Evolutionary conservation across 257 asterid genomes (phyloP), one percentile per base, ranked within the genome.

Genomic region (Phtheirospermum japonicum): DNA sequence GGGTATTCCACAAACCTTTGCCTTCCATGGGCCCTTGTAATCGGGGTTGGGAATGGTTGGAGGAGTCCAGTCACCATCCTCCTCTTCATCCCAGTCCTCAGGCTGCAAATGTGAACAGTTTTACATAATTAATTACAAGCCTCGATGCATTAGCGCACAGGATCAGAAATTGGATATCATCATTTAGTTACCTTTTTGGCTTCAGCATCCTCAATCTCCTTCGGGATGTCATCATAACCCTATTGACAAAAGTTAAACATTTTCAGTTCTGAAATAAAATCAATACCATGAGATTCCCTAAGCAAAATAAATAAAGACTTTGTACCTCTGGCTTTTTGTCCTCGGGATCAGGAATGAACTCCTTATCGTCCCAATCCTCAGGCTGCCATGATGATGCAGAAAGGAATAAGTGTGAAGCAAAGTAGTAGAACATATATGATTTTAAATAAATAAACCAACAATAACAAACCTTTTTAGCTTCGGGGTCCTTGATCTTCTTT

Each of bases 331-430:
- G 97, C 76, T 87, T 90, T 83, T 82, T 87, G 72, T 87, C 96
- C 72, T 87, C 96, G 0, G 97, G 96, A 63, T 90, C 97, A 64
- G 87, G 71, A 72, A 90, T 87, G 70, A 53, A 83, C 73, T 90
- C 97, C 66, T 82, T 83, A 0, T 85, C 97, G 70, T 90, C 96
- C 97, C 97, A 90, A 68, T 87, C 97, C 76, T 87, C 96, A 52
- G 96, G 97, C 97, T 90, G 76, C 43, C 42, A 75, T 45, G 37
- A 61, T 48, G 12, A 64, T 39, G 28, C 51, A 28, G 28, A 39
- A 45, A 30, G 33, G n/a, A 30, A n/a, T 26, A 32, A 28, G 42
- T 30, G 43, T 8, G 26, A 30, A 56, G 16, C 39, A 13, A n/a
- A 14, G 20, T 50, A 56, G 0, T n/a, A 14, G 36, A 19, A 31